Percentiles rank a stretch among this genome's conserved stretches.
Evolutionary conservation across 106 monocot species (phyloP).

Genomic region (Dioscorea zingiberensis): DNA sequence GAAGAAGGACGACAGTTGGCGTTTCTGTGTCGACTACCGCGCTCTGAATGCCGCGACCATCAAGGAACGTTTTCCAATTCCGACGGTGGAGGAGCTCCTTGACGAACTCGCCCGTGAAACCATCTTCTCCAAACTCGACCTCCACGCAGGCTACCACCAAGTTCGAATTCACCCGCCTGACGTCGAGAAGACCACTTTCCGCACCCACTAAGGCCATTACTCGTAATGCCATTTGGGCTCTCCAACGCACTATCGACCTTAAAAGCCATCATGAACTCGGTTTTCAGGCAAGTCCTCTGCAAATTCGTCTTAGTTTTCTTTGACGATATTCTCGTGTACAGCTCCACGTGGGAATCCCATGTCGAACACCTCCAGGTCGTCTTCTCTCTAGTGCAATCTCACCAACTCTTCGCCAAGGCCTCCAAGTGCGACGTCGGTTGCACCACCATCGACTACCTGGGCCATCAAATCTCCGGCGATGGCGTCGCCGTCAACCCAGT

Average conservation of each 20-base stretch:
- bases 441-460: neutral
- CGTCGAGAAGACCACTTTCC: neutral
- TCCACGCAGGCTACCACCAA: neutral
- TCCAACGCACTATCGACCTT: neutral
- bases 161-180: neutral
- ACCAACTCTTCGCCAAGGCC: neutral
- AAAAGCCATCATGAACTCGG: neutral
- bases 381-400: neutral
- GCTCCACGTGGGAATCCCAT: neutral
- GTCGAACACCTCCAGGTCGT: neutral
- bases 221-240: neutral
- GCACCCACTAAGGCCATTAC: neutral
- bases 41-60: too few species aligned
- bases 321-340: neutral
- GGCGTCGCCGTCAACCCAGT: neutral
- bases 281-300: neutral
- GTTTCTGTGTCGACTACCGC: too few species aligned
- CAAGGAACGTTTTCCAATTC: too few species aligned
- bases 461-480: neutral
- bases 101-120: too few species aligned
- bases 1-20: too few species aligned
- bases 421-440: neutral
- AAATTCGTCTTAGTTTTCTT: neutral
- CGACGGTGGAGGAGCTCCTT: too few species aligned
- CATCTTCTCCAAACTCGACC: too few species aligned